These are phyloP conservation scores for Aegle marmelos DNA, from an alignment of 345 rosid species.

Conservation along the genomic window DNA sequence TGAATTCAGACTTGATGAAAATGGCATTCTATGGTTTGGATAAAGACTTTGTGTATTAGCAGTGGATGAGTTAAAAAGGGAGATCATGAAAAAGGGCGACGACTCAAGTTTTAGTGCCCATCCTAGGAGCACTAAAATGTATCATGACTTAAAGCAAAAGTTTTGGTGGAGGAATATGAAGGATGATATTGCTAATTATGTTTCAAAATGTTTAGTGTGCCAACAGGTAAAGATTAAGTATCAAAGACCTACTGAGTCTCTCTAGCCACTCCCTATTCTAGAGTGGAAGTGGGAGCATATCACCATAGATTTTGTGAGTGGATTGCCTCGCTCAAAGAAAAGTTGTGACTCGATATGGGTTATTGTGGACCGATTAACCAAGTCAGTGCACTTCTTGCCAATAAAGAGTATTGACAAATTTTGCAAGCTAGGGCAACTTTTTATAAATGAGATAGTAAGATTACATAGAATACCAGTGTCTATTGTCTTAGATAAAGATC, in stretches of 20 bases:
- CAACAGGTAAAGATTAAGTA: neutral
- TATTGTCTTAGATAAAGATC: neutral
- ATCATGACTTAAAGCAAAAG: neutral
- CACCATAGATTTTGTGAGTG: neutral
- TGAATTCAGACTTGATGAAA: neutral
- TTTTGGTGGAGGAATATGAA: neutral
- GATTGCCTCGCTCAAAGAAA: neutral
- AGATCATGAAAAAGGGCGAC: neutral
- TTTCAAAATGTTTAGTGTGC: neutral
- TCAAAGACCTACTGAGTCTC: neutral
- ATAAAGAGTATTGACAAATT: neutral
- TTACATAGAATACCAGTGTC: neutral
- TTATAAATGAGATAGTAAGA: neutral
- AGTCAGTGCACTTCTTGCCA: neutral
- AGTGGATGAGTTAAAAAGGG: neutral
- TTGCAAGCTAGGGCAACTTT: neutral
- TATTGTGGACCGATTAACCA: neutral
- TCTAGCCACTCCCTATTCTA: neutral
- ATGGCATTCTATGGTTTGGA: neutral
- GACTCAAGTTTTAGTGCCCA: neutral
- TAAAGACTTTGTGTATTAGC: neutral
- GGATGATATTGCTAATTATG: neutral
- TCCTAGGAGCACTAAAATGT: neutral
- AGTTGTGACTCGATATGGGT: neutral
- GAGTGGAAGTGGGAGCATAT: neutral